Conservation (phyloP, 176 grass and related monocot species). For the Dactylis glomerata region DNA sequence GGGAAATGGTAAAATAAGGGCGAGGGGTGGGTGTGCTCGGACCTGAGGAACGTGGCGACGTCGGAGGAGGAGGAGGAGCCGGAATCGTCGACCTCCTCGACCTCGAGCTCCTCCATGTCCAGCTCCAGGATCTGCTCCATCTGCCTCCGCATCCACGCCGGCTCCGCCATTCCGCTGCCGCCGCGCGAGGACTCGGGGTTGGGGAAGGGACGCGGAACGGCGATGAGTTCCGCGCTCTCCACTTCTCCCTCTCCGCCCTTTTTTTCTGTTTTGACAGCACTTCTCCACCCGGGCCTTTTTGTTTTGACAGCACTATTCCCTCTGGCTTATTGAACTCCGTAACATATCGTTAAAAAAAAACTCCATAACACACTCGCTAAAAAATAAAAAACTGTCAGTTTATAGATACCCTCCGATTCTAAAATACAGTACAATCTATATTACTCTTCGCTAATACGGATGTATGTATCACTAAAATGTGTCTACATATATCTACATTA, state of each 20-base stretch:
- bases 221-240: not conserved
- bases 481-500: no score
- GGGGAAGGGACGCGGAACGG: not conserved
- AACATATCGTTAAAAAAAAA: no score
- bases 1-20: not conserved
- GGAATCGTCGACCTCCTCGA: constrained; percentile 69
- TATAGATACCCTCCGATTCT: no score
- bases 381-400: no score
- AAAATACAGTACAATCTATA: no score
- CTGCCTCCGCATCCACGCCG: constrained; percentile 56
- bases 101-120: constrained; percentile 95
- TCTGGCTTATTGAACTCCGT: no score
- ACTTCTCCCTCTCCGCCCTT: not conserved
- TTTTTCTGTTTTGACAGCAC: not conserved
- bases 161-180: constrained; percentile 36
- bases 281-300: not conserved
- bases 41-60: constrained; percentile 62
- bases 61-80: constrained; percentile 47
- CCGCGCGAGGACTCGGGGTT: not conserved
- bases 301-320: not conserved
- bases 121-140: constrained; percentile 88
- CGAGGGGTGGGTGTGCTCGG: not conserved
- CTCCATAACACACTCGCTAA: no score
- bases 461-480: no score
- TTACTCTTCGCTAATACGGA: no score